A percentile compares a stretch with the other conserved stretches of the same genome.
These are phyloP conservation scores for Tylopilus orsonianus DNA, from an alignment of 1,284 basidiomycete species.

Conservation along the genomic window DNA sequence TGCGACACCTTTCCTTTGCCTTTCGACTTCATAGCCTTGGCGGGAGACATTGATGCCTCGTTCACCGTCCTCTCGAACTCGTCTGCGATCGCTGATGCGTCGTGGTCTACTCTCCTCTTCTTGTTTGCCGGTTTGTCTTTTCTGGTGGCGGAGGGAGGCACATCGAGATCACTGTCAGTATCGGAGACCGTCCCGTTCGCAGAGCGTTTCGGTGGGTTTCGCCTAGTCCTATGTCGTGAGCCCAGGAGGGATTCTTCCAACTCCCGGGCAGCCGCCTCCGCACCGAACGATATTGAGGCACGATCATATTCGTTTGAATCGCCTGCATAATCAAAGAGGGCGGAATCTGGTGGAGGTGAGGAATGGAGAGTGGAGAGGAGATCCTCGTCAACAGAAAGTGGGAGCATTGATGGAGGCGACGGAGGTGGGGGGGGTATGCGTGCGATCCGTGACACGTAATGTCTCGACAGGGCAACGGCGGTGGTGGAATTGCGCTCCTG, in stretches of 20 bases:
- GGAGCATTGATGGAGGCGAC: conserved; percentile 42
- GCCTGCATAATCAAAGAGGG: conserved; percentile 32
- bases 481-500: conserved; percentile 68
- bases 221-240: conserved; percentile 33
- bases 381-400: conserved; percentile 41
- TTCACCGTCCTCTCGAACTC: conserved; percentile 43
- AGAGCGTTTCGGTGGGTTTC: conserved; percentile 46
- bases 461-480: conserved; percentile 59
- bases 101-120: conserved; percentile 47
- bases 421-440: conserved; percentile 55
- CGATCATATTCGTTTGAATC: conserved; percentile 28
- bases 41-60: conserved; percentile 23
- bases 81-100: conserved; percentile 38
- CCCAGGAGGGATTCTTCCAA: conserved; percentile 44
- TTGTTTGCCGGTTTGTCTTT: conserved; percentile 44
- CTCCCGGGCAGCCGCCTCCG: conserved; percentile 44
- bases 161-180: conserved; percentile 51
- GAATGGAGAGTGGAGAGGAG: conserved; percentile 37
- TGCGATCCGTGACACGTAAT: conserved; percentile 63
- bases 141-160: conserved; percentile 27
- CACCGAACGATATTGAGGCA: conserved; percentile 31
- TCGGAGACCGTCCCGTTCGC: conserved; percentile 50
- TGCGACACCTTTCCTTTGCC: conserved; percentile 44
- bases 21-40: conserved; percentile 29
- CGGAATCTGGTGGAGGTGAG: conserved; percentile 33